A percentile compares a stretch with the other conserved stretches of the same genome.
These are phyloP conservation scores for Helicocarpus griseus DNA, from an alignment of 2,329 filamentous ascomycete genomes.

Conservation along the genomic window DNA sequence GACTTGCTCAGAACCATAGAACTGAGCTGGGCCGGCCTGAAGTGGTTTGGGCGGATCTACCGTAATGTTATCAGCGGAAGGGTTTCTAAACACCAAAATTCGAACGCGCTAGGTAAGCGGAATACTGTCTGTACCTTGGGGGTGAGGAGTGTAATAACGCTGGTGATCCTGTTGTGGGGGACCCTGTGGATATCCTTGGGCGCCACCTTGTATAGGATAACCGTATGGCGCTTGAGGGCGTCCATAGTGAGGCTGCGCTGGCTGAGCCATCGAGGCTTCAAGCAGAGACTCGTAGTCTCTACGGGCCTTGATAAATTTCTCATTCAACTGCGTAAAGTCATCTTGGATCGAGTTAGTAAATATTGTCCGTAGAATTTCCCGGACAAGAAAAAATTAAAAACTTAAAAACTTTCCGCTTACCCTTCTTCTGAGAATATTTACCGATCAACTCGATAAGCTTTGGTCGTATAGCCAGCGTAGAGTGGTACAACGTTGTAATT, in stretches of 20 bases:
- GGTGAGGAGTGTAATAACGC: constrained; percentile 56
- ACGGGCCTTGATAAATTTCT: constrained; percentile 98
- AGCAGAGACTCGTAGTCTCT: constrained; percentile 94
- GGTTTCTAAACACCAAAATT: constrained; percentile 7
- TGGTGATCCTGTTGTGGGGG: constrained; percentile 48
- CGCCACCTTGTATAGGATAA: constrained; percentile 25
- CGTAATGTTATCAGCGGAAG: constrained; percentile 36
- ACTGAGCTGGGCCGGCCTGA: constrained; percentile 47
- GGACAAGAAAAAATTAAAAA: too few species aligned
- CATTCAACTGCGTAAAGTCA: constrained; percentile 95
- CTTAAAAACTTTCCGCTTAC: too few species aligned
- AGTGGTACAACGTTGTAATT: constrained; percentile 83
- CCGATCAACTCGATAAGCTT: constrained; percentile 97
- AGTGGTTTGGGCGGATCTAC: constrained; percentile 27
- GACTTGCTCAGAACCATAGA: constrained; percentile 53
- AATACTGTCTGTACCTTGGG: constrained; percentile 26
- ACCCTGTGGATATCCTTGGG: constrained; percentile 24
- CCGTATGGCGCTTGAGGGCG: constrained; percentile 25
- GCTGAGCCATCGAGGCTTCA: constrained; percentile 92
- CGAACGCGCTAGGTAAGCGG: constrained; percentile 39
- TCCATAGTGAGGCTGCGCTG: constrained; percentile 54
- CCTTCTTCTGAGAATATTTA: constrained; percentile 99
- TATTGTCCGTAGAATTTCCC: not conserved
- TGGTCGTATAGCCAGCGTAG: constrained; percentile 84
- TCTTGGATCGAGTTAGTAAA: constrained; percentile 45